phyloP scores from a whole-genome alignment of 2,329 filamentous ascomycete species.

The Coccinonectria pachysandricola region DNA sequence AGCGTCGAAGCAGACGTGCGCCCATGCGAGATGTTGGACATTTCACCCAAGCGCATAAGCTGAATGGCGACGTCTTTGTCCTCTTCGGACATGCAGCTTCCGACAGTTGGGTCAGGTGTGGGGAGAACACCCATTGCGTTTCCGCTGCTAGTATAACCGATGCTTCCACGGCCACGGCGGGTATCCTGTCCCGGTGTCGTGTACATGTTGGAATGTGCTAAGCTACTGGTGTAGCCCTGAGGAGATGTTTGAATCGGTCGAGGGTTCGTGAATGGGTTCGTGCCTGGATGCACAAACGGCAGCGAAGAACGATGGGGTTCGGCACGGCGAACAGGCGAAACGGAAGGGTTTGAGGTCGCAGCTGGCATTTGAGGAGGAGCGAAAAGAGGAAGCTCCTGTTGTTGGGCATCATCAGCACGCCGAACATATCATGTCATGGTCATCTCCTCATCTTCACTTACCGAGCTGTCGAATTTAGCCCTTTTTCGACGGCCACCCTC shows the following conservation, averaged over 20 bases:
- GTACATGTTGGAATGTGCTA: slow-evolving; percentile 43
- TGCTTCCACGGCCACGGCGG: slow-evolving; percentile 56
- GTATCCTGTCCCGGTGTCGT: slow-evolving; percentile 51
- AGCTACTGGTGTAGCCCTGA: slow-evolving; percentile 55
- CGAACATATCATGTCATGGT: too few species aligned
- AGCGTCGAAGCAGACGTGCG: slow-evolving; percentile 87
- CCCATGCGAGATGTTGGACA: slow-evolving; percentile 86
- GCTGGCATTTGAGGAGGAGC: slow-evolving; percentile 89
- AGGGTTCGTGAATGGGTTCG: slow-evolving; percentile 70
- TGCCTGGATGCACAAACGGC: slow-evolving; percentile 65
- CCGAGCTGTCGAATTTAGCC: slow-evolving; percentile 92
- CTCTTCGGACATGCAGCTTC: slow-evolving; percentile 94
- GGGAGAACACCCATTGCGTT: slow-evolving; percentile 54
- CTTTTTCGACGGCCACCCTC: slow-evolving; percentile 92
- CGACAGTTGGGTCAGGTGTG: slow-evolving; percentile 93
- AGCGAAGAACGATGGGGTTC: slow-evolving; percentile 61
- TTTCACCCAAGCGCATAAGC: slow-evolving; percentile 89
- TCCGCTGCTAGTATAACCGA: slow-evolving; percentile 40
- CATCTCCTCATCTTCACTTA: slow-evolving; percentile 45
- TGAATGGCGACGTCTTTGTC: slow-evolving; percentile 89
- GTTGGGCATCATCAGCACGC: slow-evolving; percentile 22
- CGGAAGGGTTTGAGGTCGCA: slow-evolving; percentile 91
- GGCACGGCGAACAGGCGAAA: slow-evolving; percentile 79
- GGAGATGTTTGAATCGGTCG: slow-evolving; percentile 68
- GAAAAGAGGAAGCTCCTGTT: slow-evolving; percentile 87